Percentiles rank a stretch among this genome's conserved stretches.
Conservation (phyloP, 208 protist genomes). For the Trypanosoma scelopori region DNA sequence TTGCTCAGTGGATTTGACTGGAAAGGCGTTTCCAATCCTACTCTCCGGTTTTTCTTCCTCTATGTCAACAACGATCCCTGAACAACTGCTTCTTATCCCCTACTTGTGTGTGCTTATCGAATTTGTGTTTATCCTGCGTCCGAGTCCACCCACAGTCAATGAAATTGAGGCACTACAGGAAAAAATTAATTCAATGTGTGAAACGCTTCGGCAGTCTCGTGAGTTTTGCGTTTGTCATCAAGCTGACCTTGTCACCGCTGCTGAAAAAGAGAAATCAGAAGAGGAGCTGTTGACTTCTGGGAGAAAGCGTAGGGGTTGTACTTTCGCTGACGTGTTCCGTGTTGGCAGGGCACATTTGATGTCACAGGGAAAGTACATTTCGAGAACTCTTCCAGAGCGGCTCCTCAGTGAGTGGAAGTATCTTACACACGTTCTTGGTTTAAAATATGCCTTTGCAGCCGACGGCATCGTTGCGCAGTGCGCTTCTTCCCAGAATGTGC, state of each 20-base stretch:
- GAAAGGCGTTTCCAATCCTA: conserved; percentile 14
- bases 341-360: conserved; percentile 23
- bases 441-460: conserved; percentile 33
- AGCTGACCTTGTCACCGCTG: conserved; percentile 4
- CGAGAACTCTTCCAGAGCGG: conserved; percentile 9
- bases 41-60: conserved; percentile 16
- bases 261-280: conserved; percentile 22
- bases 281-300: conserved; percentile 2
- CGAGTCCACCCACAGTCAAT: conserved; percentile 2
- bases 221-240: conserved; percentile 29
- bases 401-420: conserved; percentile 32
- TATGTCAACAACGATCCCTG: conserved; percentile 7
- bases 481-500: neutral
- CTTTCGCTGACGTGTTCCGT: conserved; percentile 43
- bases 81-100: conserved; percentile 48
- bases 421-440: conserved; percentile 27
- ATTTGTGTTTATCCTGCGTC: conserved; percentile 43
- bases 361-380: conserved; percentile 11
- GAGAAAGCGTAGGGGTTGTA: conserved; percentile 31
- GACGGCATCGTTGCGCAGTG: conserved; percentile 17
- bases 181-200: conserved; percentile 3
- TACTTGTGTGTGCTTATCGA: conserved; percentile 65
- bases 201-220: conserved; percentile 21
- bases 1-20: conserved; percentile 18
- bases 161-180: conserved; percentile 4